Base-by-base conservation (phyloP, 2,329 filamentous ascomycete species). In the Fusarium tricinctum region DNA sequence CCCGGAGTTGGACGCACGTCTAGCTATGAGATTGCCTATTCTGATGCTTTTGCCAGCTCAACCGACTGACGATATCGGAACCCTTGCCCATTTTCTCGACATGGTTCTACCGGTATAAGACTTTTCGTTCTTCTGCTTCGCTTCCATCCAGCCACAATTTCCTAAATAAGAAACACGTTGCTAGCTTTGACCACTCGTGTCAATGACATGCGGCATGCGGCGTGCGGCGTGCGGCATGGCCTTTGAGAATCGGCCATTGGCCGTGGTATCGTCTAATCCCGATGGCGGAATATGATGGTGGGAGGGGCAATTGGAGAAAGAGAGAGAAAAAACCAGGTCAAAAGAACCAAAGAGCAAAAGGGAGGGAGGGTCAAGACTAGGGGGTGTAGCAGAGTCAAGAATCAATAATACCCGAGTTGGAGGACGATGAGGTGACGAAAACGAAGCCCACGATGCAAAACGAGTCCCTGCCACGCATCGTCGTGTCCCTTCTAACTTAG, bases 221-320 rank as follows among this genome's bases (percentile, higher is more conserved):
- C 23, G n/a, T n/a, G n/a, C n/a, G n/a, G 42, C 33, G 9, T 30
- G 32, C 32, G 44, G 51, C 23, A 54, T 61, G 58, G 35, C 55
- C 58, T 56, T 67, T 53, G 38, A 46, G 28, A 39, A 55, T 64
- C 47, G 54, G 43, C 45, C 55, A 59, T 57, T 67, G 65, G 58
- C 48, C 60, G 61, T 38, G 46, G 51, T 28, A 61, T 61, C 58
- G 46, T 40, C 26, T 42, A 58, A 69, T 70, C 62, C 50, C 39
- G 53, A 63, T 53, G 50, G 53, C 35, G 17, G 26, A 51, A 49
- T 50, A 30, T 59, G 33, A 70, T 65, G 71, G 69, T 67, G 69
- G 61, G 71, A 73, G 70, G 68, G 60, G 69, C 50, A 58, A 43
- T 54, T 66, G 58, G 69, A 58, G 70, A 30, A 30, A 30, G 28